These are phyloP conservation scores for Rhodotorula sp. DNA, from an alignment of 1,284 basidiomycete species.

Conservation along the genomic window DNA sequence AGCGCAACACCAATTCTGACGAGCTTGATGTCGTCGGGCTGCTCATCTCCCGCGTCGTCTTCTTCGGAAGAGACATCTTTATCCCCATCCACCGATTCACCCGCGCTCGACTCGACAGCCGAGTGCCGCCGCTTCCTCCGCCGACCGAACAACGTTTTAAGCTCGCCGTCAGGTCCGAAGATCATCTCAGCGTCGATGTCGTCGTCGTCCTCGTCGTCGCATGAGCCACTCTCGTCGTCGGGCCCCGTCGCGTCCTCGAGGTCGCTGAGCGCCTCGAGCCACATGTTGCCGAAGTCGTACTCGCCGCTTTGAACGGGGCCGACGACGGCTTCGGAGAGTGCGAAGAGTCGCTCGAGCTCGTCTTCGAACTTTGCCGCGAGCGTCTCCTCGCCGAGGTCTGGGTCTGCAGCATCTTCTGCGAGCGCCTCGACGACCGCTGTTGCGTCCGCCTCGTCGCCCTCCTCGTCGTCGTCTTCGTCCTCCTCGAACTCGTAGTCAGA, in stretches of 20 bases:
- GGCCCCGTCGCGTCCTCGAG: conserved; percentile 12
- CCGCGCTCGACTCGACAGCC: conserved; percentile 34
- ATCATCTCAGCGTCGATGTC: conserved; percentile 37
- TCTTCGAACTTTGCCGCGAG: conserved; percentile 29
- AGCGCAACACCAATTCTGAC: conserved; percentile 44
- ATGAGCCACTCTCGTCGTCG: conserved; percentile 9
- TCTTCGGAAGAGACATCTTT: not conserved
- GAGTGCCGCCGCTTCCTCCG: conserved; percentile 7
- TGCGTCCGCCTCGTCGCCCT: conserved; percentile 27
- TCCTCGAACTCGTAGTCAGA: conserved; percentile 35
- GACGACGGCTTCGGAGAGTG: conserved; percentile 36
- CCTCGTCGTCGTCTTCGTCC: conserved; percentile 29
- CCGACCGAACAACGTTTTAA: conserved; percentile 19
- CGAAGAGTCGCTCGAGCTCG: conserved; percentile 36
- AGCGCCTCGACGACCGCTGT: conserved; percentile 4
- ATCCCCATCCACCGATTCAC: conserved; percentile 35
- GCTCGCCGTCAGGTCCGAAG: conserved; percentile 26
- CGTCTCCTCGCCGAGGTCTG: conserved; percentile 1
- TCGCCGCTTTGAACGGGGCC: conserved; percentile 29
- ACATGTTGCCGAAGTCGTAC: conserved; percentile 30
- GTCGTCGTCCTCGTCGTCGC: conserved; percentile 11
- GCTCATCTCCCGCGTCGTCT: conserved; percentile 12
- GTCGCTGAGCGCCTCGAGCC: conserved; percentile 33
- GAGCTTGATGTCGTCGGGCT: conserved; percentile 41
- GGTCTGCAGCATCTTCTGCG: not conserved